Percentiles rank a stretch among this genome's conserved stretches.
Conservation (phyloP, 495 filamentous ascomycete genomes). For the Podospora anserina region DNA sequence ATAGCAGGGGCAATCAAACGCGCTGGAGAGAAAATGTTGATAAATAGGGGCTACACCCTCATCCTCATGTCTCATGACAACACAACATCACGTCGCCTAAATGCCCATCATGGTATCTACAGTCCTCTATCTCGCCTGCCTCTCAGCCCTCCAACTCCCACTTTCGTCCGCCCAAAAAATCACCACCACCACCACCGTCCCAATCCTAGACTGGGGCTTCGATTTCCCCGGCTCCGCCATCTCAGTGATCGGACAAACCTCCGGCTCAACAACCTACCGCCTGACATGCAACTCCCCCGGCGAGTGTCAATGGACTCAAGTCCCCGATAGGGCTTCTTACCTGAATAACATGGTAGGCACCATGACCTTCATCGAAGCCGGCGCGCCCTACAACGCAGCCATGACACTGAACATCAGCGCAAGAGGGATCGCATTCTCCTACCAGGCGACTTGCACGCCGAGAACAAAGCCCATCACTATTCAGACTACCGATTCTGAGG, state of each 20-base stretch:
- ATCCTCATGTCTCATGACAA: no score
- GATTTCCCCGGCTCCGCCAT: background rate
- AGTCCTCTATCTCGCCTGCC: background rate
- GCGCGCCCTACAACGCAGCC: background rate
- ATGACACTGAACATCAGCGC: background rate
- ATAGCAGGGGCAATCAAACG: no score
- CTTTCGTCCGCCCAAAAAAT: background rate
- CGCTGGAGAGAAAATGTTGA: no score
- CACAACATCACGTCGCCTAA: no score
- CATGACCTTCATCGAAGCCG: background rate
- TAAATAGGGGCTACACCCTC: no score
- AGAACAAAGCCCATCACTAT: background rate
- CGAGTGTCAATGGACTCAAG: background rate
- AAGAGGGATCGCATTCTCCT: background rate
- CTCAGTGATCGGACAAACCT: background rate
- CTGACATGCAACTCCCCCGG: background rate
- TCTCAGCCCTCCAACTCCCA: background rate
- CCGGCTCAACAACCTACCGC: constrained; percentile 1
- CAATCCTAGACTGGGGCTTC: constrained; percentile 1
- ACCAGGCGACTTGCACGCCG: background rate
- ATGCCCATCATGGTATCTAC: background rate
- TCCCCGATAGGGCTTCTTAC: background rate
- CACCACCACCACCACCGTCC: background rate
- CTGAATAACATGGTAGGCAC: background rate
- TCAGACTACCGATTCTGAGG: no score